phyloP scores from a whole-genome alignment of 1,284 basidiomycete genomes.

The Austroboletus novae-zelandiae region DNA sequence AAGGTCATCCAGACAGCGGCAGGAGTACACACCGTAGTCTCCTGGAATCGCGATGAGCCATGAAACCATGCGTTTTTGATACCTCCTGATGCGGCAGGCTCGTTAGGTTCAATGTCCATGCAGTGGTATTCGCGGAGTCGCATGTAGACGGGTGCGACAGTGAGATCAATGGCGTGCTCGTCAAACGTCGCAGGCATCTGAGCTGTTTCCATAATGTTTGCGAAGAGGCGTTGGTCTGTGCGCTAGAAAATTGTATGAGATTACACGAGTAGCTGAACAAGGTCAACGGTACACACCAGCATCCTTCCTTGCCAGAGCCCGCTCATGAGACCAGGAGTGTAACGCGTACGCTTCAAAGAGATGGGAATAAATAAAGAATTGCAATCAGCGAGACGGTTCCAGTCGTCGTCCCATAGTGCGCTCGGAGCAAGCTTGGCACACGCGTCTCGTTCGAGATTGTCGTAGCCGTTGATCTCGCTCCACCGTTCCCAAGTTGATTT shows the following conservation, averaged over 20 bases:
- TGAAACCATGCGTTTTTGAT: slow-evolving; percentile 59
- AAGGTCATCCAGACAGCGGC: slow-evolving; percentile 1
- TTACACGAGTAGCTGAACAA: slow-evolving; percentile 1
- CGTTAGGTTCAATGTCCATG: slow-evolving; percentile 37
- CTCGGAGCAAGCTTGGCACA: slow-evolving; percentile 36
- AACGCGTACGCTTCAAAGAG: slow-evolving; percentile 45
- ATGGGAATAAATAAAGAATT: slow-evolving; percentile 39
- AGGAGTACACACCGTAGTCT: slow-evolving; percentile 28
- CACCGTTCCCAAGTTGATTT: slow-evolving; percentile 39
- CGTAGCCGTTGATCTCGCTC: slow-evolving; percentile 32
- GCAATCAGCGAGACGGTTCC: slow-evolving; percentile 54
- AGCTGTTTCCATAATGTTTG: slow-evolving; percentile 30
- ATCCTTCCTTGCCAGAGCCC: slow-evolving; percentile 63
- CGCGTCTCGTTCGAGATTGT: slow-evolving; percentile 21
- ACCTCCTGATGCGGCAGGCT: slow-evolving; percentile 40
- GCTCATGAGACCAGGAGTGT: slow-evolving; percentile 47
- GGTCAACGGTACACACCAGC: slow-evolving; percentile 40
- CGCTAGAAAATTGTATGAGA: slow-evolving; percentile 26
- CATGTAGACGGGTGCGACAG: slow-evolving; percentile 50
- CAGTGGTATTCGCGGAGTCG: slow-evolving; percentile 55
- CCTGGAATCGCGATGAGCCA: slow-evolving; percentile 19
- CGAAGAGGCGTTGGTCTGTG: slow-evolving; percentile 35
- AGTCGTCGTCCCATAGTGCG: slow-evolving; percentile 55
- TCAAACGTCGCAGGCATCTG: slow-evolving; percentile 36
- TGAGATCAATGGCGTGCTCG: slow-evolving; percentile 36